phyloP scores from a whole-genome alignment of 2,329 filamentous ascomycete genomes.

The Fusarium buxicola region DNA sequence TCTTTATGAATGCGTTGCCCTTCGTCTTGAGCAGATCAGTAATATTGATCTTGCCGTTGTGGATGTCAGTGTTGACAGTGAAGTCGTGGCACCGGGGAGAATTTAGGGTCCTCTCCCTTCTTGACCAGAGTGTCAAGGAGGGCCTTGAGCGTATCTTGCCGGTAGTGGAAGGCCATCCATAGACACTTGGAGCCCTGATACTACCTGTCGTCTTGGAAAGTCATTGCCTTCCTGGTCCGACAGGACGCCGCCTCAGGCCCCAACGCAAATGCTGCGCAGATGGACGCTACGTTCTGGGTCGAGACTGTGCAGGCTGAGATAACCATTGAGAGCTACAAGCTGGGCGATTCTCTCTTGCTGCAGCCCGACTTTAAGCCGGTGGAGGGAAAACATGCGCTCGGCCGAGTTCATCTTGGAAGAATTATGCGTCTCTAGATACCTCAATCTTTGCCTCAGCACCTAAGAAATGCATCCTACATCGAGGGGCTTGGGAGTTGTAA shows the following conservation, averaged over 20 bases:
- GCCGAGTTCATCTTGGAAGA: no score
- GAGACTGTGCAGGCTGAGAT: constrained; percentile 14
- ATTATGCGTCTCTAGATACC: no score
- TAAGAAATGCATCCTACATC: no score
- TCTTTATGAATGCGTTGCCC: no score
- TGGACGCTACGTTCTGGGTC: constrained; percentile 9
- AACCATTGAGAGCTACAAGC: not conserved
- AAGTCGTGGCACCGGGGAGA: not conserved
- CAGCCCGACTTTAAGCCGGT: not conserved
- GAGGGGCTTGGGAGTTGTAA: no score
- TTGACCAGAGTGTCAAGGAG: not conserved
- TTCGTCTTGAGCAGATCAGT: constrained; percentile 8
- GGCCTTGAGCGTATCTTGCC: not conserved
- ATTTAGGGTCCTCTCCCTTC: not conserved
- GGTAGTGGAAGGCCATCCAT: not conserved
- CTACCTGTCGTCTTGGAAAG: not conserved
- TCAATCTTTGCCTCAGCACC: no score
- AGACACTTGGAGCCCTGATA: constrained; percentile 5
- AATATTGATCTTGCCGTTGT: constrained; percentile 26
- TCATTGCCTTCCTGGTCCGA: constrained; percentile 13
- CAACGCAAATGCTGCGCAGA: constrained; percentile 7
- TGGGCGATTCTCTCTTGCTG: not conserved
- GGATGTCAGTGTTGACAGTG: not conserved
- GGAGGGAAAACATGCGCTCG: no score
- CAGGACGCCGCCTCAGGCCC: not conserved